Evolutionary conservation across 2,329 filamentous ascomycete genomes (phyloP).

Genomic region (Elsinoe arachidis): DNA sequence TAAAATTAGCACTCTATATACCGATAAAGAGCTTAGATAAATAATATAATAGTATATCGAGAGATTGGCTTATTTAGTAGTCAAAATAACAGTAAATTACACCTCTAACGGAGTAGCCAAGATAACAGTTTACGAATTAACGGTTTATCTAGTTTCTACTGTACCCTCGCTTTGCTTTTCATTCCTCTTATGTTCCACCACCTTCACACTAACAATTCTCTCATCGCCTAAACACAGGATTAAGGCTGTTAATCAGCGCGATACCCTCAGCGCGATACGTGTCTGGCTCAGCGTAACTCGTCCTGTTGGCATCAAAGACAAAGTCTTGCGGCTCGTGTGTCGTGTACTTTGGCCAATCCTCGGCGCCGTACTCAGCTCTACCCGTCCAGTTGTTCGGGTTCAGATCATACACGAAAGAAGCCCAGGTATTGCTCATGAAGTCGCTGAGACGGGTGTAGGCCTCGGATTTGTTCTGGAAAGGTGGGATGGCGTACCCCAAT

Average conservation of each 20-base stretch:
- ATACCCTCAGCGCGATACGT: conserved; percentile 39
- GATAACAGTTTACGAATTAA: no score
- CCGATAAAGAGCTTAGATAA: no score
- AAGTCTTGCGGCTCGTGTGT: conserved; percentile 30
- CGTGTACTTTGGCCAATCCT: conserved; percentile 35
- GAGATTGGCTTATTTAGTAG: no score
- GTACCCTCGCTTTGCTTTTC: neutral
- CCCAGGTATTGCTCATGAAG: conserved; percentile 39
- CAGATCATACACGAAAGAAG: conserved; percentile 35
- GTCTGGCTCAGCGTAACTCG: conserved; percentile 33
- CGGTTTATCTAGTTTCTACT: no score
- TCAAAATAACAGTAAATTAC: no score
- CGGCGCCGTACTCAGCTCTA: conserved; percentile 12
- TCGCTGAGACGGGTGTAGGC: conserved; percentile 32
- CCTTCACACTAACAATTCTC: neutral
- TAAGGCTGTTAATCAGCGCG: conserved; percentile 28
- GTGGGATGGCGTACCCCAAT: conserved; percentile 33
- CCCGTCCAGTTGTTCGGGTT: conserved; percentile 30
- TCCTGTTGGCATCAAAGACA: conserved; percentile 40
- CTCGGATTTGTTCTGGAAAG: conserved; percentile 29
- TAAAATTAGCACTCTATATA: no score
- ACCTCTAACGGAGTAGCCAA: no score
- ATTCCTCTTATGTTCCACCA: neutral
- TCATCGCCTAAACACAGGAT: conserved; percentile 14
- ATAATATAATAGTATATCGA: no score